phyloP scores from a whole-genome alignment of 768 basidiomycete species.

The Amanita phalloides region DNA sequence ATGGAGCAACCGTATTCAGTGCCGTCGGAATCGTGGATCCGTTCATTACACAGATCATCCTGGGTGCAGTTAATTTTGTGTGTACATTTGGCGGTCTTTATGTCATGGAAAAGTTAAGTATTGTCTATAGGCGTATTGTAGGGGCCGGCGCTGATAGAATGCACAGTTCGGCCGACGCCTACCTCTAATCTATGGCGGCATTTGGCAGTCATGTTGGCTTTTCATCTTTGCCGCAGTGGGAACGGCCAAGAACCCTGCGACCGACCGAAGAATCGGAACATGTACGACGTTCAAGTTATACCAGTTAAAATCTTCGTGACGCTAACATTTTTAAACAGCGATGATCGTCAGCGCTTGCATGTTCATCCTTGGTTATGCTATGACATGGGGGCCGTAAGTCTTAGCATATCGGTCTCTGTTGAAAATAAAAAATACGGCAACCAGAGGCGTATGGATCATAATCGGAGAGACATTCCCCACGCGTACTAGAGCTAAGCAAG shows the following conservation, averaged over 20 bases:
- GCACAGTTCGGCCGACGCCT: constrained; percentile 48
- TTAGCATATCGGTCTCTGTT: neutral
- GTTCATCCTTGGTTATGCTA: constrained; percentile 64
- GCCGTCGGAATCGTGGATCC: constrained; percentile 59
- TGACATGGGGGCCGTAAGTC: constrained; percentile 51
- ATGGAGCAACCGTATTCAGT: constrained; percentile 54
- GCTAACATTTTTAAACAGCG: constrained; percentile 17
- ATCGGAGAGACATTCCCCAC: constrained; percentile 73
- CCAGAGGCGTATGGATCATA: constrained; percentile 61
- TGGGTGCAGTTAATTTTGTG: constrained; percentile 62
- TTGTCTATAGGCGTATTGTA: neutral
- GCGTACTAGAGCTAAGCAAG: constrained; percentile 62
- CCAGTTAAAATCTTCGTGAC: neutral
- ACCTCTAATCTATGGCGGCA: constrained; percentile 56
- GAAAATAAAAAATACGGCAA: neutral
- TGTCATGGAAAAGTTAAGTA: constrained; percentile 51
- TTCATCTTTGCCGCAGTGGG: constrained; percentile 68
- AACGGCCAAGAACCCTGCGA: constrained; percentile 44
- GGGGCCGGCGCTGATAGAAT: neutral
- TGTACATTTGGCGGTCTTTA: constrained; percentile 68
- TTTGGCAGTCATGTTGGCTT: constrained; percentile 64
- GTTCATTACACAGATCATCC: constrained; percentile 71
- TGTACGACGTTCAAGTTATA: constrained; percentile 19
- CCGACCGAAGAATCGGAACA: constrained; percentile 39
- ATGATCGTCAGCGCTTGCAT: constrained; percentile 61